A percentile compares a stretch with the other conserved stretches of the same genome.
phyloP scores from a whole-genome alignment of 495 filamentous ascomycete species.

The Astrocystis sublimbata region DNA sequence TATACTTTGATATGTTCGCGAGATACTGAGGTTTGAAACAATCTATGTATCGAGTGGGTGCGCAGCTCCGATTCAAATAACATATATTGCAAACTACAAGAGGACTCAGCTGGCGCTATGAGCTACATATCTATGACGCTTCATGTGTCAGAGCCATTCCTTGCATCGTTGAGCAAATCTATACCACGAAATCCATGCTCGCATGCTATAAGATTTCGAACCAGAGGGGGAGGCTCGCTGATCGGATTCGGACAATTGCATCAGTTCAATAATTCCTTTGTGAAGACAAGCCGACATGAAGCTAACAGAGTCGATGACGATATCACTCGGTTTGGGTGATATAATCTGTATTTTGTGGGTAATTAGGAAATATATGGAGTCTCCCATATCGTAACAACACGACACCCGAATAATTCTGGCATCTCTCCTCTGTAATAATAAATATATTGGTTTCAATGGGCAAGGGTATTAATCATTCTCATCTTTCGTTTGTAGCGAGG shows the following conservation, averaged over 20 bases:
- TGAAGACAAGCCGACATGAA: background rate
- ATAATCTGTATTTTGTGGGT: background rate
- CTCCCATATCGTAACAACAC: background rate
- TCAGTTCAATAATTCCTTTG: background rate
- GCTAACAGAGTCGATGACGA: slow-evolving; percentile 1
- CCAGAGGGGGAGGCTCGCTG: background rate
- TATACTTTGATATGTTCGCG: too few relatives aligned
- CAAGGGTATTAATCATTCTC: background rate
- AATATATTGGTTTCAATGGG: background rate
- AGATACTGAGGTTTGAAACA: too few relatives aligned
- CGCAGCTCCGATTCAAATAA: background rate
- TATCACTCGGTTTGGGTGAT: background rate
- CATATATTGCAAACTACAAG: background rate
- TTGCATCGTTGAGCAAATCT: background rate
- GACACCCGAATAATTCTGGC: background rate
- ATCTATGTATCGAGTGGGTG: too few relatives aligned
- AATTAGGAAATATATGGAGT: background rate
- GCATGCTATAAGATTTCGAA: background rate
- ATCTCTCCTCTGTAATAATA: background rate
- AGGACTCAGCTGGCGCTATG: background rate
- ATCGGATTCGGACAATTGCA: background rate
- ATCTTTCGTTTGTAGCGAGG: background rate
- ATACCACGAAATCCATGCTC: too few relatives aligned
- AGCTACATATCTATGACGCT: slow-evolving; percentile 16
- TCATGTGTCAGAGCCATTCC: background rate